Conservation (phyloP, 192 early-diverging fungal genomes). For the Rhizophagus clarus region DNA sequence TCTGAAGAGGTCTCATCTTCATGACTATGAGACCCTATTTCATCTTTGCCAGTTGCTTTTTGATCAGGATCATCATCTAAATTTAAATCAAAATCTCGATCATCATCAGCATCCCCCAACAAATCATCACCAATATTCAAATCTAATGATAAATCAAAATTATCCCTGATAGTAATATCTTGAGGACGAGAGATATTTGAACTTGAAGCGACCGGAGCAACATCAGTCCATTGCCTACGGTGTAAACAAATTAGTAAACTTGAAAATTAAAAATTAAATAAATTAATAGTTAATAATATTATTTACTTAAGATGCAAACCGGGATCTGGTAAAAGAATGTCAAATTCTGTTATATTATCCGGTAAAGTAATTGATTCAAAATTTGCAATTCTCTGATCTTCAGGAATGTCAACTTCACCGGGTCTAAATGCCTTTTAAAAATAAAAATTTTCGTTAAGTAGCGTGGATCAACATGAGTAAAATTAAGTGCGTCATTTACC, state of each 20-base stretch:
- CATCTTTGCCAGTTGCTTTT: slow-evolving; percentile 32
- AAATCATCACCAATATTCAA: slow-evolving; percentile 27
- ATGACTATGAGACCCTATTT: slow-evolving; percentile 28
- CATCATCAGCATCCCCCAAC: slow-evolving; percentile 38
- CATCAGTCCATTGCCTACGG: slow-evolving; percentile 10
- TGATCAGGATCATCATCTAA: slow-evolving; percentile 48
- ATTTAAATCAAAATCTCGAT: slow-evolving; percentile 53
- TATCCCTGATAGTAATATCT: slow-evolving; percentile 68
- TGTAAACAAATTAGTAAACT: not conserved
- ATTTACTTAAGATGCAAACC: slow-evolving; percentile 40
- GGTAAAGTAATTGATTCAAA: slow-evolving; percentile 85
- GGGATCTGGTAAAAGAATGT: slow-evolving; percentile 83
- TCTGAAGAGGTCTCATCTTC: slow-evolving; percentile 47
- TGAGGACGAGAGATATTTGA: slow-evolving; percentile 62
- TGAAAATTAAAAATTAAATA: not conserved
- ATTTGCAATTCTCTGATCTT: slow-evolving; percentile 68
- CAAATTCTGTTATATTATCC: slow-evolving; percentile 88
- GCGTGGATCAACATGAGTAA: not conserved
- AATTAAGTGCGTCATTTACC: slow-evolving; percentile 50
- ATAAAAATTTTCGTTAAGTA: not conserved
- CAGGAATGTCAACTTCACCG: slow-evolving; percentile 85
- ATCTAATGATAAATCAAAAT: slow-evolving; percentile 25
- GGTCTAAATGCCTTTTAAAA: slow-evolving; percentile 67
- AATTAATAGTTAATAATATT: not conserved
- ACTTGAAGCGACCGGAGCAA: not conserved